Evolutionary conservation across 1,284 basidiomycete species (phyloP).

Genomic region (Trametes versicolor): DNA sequence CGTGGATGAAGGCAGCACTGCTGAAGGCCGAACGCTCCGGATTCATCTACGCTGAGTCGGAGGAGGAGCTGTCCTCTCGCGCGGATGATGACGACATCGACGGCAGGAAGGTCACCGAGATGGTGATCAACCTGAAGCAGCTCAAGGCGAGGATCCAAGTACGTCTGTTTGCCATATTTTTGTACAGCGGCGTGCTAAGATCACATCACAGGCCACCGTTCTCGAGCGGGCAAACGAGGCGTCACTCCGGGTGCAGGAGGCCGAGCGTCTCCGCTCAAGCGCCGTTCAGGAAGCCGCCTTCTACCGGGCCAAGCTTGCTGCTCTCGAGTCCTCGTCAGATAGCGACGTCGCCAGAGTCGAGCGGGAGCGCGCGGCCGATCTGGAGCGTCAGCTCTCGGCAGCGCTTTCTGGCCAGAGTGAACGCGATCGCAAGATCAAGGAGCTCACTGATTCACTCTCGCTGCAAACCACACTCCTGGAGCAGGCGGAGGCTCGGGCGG

Average conservation of each 20-base stretch:
- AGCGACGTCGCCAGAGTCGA: conserved; percentile 76
- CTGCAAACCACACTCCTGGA: conserved; percentile 83
- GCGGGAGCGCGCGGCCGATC: conserved; percentile 79
- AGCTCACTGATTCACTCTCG: conserved; percentile 77
- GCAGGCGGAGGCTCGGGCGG: conserved; percentile 83
- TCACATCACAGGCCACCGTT: conserved; percentile 64
- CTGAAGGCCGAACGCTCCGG: conserved; percentile 83
- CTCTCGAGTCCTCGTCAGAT: conserved; percentile 80
- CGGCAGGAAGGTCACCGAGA: conserved; percentile 67
- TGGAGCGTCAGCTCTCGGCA: conserved; percentile 82
- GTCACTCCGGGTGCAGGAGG: conserved; percentile 83
- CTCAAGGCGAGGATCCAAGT: conserved; percentile 92
- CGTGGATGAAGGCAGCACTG: conserved; percentile 89
- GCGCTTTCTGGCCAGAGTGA: conserved; percentile 73
- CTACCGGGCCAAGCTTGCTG: conserved; percentile 93
- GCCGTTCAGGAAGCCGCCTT: conserved; percentile 97
- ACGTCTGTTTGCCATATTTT: conserved; percentile 42
- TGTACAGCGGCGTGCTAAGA: conserved; percentile 9
- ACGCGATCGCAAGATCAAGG: conserved; percentile 77
- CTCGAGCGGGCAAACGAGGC: conserved; percentile 80
- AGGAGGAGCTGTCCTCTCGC: conserved; percentile 52
- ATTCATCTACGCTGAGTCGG: conserved; percentile 70
- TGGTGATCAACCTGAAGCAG: conserved; percentile 88
- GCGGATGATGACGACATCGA: conserved; percentile 47
- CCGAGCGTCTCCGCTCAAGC: conserved; percentile 80